These are phyloP conservation scores for Chlorencoelia australis DNA, from an alignment of 2,329 filamentous ascomycete species.

Conservation along the genomic window DNA sequence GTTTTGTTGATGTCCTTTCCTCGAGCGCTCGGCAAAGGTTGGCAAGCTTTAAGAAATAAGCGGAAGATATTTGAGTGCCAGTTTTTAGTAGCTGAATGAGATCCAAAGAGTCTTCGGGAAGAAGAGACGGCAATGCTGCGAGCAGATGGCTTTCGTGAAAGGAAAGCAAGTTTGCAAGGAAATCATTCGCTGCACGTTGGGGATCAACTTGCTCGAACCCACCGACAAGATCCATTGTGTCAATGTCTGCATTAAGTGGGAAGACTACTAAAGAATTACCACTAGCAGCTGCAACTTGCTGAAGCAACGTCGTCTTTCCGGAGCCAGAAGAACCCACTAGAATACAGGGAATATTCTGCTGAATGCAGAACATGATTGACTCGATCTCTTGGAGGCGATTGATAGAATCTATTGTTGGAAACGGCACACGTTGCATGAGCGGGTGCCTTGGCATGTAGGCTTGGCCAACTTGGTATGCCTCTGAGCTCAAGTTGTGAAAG, in stretches of 20 bases:
- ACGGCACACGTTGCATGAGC: slow-evolving; percentile 39
- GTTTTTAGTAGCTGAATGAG: slow-evolving; percentile 41
- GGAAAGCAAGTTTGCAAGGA: slow-evolving; percentile 41
- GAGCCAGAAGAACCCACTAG: slow-evolving; percentile 76
- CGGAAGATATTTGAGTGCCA: slow-evolving; percentile 7
- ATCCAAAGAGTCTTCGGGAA: slow-evolving; percentile 38
- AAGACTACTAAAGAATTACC: slow-evolving; percentile 74
- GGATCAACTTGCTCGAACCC: slow-evolving; percentile 93
- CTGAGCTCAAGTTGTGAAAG: slow-evolving; percentile 57
- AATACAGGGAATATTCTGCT: slow-evolving; percentile 81
- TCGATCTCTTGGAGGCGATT: slow-evolving; percentile 65
- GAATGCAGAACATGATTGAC: slow-evolving; percentile 76
- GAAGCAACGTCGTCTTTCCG: slow-evolving; percentile 75
- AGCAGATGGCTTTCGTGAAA: slow-evolving; percentile 44
- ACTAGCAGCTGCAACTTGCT: slow-evolving; percentile 67
- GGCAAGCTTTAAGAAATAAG: slow-evolving; percentile 23
- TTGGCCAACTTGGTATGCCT: slow-evolving; percentile 69
- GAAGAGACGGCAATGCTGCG: slow-evolving; percentile 35
- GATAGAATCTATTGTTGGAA: slow-evolving; percentile 41
- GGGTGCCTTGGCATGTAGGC: slow-evolving; percentile 56
- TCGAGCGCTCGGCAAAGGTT: slow-evolving; percentile 23
- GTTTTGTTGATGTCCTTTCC: slow-evolving; percentile 32
- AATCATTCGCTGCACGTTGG: slow-evolving; percentile 57
- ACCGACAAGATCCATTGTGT: slow-evolving; percentile 94
- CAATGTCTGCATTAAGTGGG: slow-evolving; percentile 86